Base-by-base conservation (phyloP, 2,329 filamentous ascomycete species). In the Cytospora piceicola region DNA sequence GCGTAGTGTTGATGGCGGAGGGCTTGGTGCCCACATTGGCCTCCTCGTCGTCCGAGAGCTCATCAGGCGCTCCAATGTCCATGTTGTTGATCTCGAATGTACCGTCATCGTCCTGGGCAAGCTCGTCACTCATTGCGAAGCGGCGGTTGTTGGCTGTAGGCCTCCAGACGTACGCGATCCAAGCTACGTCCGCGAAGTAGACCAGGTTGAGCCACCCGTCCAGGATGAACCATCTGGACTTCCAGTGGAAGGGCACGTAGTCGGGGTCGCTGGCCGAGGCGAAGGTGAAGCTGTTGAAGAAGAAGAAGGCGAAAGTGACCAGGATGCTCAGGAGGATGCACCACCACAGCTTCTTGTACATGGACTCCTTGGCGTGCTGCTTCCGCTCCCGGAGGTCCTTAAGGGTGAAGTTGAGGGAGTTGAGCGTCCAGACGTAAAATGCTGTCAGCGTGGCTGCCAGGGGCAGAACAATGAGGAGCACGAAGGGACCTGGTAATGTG, bases 281-380 rank as follows among this genome's bases (percentile, higher is more conserved):
- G 76, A 99, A 97, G 0, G 92, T 93, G 78, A 97, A 93, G 71
- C 92, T 96, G 82, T 97, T 98, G 82, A 98, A 89, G 82, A 99
- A 98, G 83, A 99, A 97, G 82, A 99, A 99, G 65, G 85, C 93
- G 72, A 99, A 99, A 72, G 98, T 97, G 72, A 98, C 92, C 58
- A 98, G 81, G 75, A 99, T 96, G 76, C 91, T 96, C 69, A 87
- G 83, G 55, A 99, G 83, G 67, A 99, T 97, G 76, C 93, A 94
- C 94, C 94, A 99, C 94, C 96, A 99, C 17, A 99, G 87, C 77
- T 96, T 96, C 80, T 91, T 94, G 80, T 98, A 99, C 96, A 99
- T 99, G 78, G 87, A 79, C 57, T 94, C 93, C 77, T 99, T 99
- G 72, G 90, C 90, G 72, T 91, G 90, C 79, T 99, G 95, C 79